Conservation (phyloP, 2,329 filamentous ascomycete genomes). For the Helotiales sp. region DNA sequence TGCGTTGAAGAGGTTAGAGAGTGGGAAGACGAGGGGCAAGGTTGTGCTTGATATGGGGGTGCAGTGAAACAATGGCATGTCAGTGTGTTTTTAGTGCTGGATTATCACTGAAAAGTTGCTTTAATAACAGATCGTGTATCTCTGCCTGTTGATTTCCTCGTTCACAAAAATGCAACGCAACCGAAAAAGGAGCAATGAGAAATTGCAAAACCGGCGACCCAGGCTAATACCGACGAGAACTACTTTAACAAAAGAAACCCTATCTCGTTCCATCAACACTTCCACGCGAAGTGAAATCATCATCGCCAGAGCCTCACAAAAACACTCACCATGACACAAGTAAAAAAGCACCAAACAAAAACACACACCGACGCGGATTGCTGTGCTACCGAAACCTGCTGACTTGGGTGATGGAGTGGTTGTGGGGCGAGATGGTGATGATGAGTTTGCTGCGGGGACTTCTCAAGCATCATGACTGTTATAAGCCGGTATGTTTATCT, state of each 20-base stretch:
- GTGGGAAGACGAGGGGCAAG: conserved; percentile 50
- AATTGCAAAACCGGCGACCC: too few species aligned
- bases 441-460: neutral
- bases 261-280: too few species aligned
- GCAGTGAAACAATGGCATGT: neutral
- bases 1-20: conserved; percentile 47
- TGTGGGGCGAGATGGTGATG: neutral
- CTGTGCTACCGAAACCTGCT: neutral
- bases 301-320: neutral
- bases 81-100: neutral
- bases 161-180: too few species aligned
- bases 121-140: too few species aligned
- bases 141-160: neutral
- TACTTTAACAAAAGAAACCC: too few species aligned
- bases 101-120: neutral
- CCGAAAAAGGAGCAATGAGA: too few species aligned
- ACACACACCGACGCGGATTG: too few species aligned
- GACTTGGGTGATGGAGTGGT: neutral
- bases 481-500: neutral
- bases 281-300: too few species aligned
- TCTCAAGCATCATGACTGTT: neutral
- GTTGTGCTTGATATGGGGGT: conserved; percentile 45
- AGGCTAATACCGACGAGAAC: too few species aligned
- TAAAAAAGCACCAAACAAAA: too few species aligned
- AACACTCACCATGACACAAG: neutral